Evolutionary conservation across 2,329 filamentous ascomycete genomes (phyloP), one percentile per base, ranked within the genome.

Genomic region (Scorias spongiosa): DNA sequence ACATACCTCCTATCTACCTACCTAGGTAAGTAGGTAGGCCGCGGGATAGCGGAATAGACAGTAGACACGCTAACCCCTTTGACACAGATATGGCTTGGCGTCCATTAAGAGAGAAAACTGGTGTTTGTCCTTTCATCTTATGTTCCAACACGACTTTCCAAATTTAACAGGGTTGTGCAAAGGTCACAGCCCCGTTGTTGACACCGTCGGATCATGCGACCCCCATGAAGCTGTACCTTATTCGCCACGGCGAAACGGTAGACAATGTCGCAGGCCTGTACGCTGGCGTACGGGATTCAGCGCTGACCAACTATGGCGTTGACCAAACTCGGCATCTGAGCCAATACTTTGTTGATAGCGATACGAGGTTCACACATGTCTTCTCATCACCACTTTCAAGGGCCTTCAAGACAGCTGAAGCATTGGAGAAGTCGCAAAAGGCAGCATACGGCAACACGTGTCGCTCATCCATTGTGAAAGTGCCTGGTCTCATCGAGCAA

Each of bases 231-330:
- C 62, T 94, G 44, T 78, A 87, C 55, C 72, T 94, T 54, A 77
- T 93, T 55, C 80, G 87, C 45, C 87, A 94, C 69, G 87, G 81
- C 57, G 87, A 94, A 66, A 89, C 85, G 12, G 83, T 93, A 51
- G 84, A 94, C 65, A 94, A 94, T 61, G 81, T 91, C 46, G 81
- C 81, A 36, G 75, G 79, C 44, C 64, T 84, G 47, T 88, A 83
- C 65, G 87, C 87, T 53, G 87, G 87, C 47, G 75, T 78, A 42
- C 82, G 78, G 60, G 84, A 94, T 64, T 89, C 86, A 1, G 67
- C 76, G 36, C 69, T 94, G 53, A 93, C 87, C 18, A 80, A 78
- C 49, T 84, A 94, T 64, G 87, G 87, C 44, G 73, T 81, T 42
- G 71, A 88, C 41, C 87, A 94, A 62, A 78, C 83, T n/a, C 75